These are phyloP conservation scores for Komagataea norvegica DNA, from an alignment of 1,139 yeast species.

Conservation along the genomic window DNA sequence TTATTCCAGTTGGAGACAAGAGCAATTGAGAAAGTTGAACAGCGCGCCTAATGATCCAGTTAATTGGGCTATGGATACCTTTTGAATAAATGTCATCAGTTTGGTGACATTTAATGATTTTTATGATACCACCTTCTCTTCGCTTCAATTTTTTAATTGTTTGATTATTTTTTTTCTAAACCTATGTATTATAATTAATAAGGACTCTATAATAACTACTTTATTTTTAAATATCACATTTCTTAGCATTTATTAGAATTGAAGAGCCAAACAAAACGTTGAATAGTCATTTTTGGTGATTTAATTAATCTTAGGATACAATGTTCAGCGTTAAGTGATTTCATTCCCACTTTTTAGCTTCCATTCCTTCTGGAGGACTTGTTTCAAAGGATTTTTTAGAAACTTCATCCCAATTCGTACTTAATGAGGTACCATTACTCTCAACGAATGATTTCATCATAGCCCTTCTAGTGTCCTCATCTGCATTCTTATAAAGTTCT, in stretches of 20 bases:
- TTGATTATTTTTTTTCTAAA: not conserved
- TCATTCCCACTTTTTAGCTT: slow-evolving; percentile 35
- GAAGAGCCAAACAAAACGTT: no score
- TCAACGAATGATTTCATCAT: slow-evolving; percentile 97
- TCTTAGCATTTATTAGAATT: no score
- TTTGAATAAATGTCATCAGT: slow-evolving; percentile 6
- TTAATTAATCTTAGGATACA: no score
- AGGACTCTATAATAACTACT: no score
- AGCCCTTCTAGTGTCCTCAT: slow-evolving; percentile 84
- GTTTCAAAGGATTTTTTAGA: slow-evolving; percentile 60
- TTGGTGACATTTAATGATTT: no score
- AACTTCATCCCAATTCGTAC: slow-evolving; percentile 96
- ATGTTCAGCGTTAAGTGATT: no score
- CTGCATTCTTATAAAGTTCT: slow-evolving; percentile 70
- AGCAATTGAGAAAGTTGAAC: slow-evolving; percentile 25
- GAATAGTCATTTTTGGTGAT: no score
- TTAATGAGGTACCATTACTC: slow-evolving; percentile 88
- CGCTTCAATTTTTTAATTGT: not conserved
- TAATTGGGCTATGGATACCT: slow-evolving; percentile 17
- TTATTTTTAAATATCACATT: no score
- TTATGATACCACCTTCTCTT: no score
- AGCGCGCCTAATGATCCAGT: slow-evolving; percentile 7
- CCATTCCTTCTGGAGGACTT: slow-evolving; percentile 74
- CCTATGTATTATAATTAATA: not conserved
- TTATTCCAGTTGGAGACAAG: slow-evolving; percentile 25